Base-by-base conservation (phyloP, 129 eudicot genomes). In the Flaveria linearis region DNA sequence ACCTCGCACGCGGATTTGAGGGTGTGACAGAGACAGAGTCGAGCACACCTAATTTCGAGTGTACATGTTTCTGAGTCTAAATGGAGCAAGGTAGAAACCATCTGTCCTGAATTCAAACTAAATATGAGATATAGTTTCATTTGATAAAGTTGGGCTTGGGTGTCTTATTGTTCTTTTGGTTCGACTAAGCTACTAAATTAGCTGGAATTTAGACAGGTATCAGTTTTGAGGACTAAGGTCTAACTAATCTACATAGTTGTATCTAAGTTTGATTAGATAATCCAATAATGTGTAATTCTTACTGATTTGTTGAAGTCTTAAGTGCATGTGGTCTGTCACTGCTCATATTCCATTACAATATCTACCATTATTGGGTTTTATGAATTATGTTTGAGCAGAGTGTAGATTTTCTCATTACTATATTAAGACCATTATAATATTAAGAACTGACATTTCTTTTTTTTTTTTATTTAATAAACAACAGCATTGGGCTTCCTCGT, bases 401-500 rank as follows among this genome's bases (percentile, higher is more conserved):
- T 49, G 20, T 63, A 43, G 12, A 6, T 52, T 36, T 69, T 39
- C 51, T 67, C 30, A 46, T 43, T 62, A 3, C 42, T 69, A 42
- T 45, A 3, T 43, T 53, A 43, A 67, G 33, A 47, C 14, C 26
- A 57, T 55, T 17, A 23, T 49, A 30, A 60, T 36, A 17, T 45
- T 41, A 6, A 0, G 17, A 22, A 20, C 86, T 81, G 60, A 86
- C 55, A 30, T 77, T 55, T 57, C 13, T 47, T 14, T 17, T 57
- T 1, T 46, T 71, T 69, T 9, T 46, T 66, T 65, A n/a, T 22
- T 3, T 33, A 33, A 43, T 9, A 45, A 16, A 12, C 51, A 9
- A 47, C 89, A 92, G 96, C 91, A 36, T 28, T 86, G 75, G 83
- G 79, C 23, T 86, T 88, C 75, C 76, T 83, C 64, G 47, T 84